Conservation (phyloP, 2,329 filamentous ascomycete species). For the Aspergillus hortae region DNA sequence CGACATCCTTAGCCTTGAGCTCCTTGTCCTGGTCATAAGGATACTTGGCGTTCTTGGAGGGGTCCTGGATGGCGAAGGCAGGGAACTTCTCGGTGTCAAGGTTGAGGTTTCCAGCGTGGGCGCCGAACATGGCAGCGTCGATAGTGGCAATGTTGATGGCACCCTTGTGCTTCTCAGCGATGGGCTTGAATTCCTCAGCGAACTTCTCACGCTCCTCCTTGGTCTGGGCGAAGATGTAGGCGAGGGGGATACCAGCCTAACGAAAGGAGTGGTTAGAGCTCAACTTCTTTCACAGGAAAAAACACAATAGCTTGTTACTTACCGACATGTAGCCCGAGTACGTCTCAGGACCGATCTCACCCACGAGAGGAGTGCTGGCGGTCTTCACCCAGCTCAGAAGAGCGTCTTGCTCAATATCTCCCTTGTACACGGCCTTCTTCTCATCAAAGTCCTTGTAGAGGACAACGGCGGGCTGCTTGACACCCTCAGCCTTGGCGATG, state of each 20-base stretch:
- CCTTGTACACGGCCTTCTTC: constrained; percentile 80
- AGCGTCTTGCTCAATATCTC: constrained; percentile 75
- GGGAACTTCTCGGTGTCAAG: constrained; percentile 94
- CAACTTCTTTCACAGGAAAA: not conserved
- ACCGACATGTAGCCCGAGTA: constrained; percentile 91
- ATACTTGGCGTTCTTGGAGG: constrained; percentile 93
- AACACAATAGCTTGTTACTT: constrained; percentile 26
- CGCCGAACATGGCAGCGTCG: constrained; percentile 88
- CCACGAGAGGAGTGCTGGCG: constrained; percentile 82
- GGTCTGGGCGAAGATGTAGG: constrained; percentile 96
- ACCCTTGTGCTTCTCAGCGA: constrained; percentile 90
- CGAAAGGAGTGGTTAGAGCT: constrained; percentile 7
- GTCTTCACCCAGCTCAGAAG: constrained; percentile 82
- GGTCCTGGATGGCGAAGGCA: constrained; percentile 95
- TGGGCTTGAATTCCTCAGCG: constrained; percentile 70
- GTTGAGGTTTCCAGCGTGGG: constrained; percentile 95
- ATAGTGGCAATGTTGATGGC: constrained; percentile 97
- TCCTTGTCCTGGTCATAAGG: constrained; percentile 83
- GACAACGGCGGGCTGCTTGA: constrained; percentile 80
- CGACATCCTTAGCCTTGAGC: constrained; percentile 70
- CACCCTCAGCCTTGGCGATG: constrained; percentile 84
- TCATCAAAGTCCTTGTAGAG: constrained; percentile 98
- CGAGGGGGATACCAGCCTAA: constrained; percentile 79
- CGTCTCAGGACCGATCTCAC: constrained; percentile 94
- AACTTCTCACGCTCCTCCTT: constrained; percentile 81